Conservation (phyloP, 305 asterid genomes). For the Rubia occidens region DNA sequence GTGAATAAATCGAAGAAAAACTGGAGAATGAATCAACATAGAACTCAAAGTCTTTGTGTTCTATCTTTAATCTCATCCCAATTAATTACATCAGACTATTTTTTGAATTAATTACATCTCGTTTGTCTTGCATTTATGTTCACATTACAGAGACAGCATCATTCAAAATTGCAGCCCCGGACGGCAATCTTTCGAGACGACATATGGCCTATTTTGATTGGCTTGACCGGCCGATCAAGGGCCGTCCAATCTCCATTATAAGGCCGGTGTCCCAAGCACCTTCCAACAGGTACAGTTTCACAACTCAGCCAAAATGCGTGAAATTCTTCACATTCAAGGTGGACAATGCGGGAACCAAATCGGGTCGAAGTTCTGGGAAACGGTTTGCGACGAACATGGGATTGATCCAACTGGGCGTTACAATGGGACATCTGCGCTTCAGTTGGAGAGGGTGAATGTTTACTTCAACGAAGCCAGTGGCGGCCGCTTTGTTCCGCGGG, state of each 20-base stretch:
- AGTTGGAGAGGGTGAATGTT: no score
- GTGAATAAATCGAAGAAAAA: no score
- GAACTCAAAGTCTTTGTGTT: no score
- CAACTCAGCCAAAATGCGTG: conserved; percentile 26
- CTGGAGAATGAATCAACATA: no score
- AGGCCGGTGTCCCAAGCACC: no score
- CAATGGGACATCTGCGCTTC: conserved; percentile 22
- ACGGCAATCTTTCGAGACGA: not conserved
- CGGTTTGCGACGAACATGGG: conserved; percentile 43
- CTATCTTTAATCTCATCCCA: no score
- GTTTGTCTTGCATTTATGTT: not conserved
- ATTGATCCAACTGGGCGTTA: conserved; percentile 39
- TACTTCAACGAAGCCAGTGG: no score
- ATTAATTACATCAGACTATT: no score
- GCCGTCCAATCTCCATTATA: not conserved
- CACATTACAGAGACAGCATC: no score
- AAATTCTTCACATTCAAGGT: conserved; percentile 39
- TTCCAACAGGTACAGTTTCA: no score
- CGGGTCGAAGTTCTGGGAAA: conserved; percentile 37
- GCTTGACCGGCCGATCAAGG: not conserved
- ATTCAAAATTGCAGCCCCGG: not conserved
- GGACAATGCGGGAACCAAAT: conserved; percentile 50
- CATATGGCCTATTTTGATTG: not conserved
- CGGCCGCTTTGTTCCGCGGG: no score
- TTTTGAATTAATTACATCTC: not conserved